These are phyloP conservation scores for Paraphaeosphaeria sporulosa DNA, from an alignment of 2,329 filamentous ascomycete species.

Conservation along the genomic window DNA sequence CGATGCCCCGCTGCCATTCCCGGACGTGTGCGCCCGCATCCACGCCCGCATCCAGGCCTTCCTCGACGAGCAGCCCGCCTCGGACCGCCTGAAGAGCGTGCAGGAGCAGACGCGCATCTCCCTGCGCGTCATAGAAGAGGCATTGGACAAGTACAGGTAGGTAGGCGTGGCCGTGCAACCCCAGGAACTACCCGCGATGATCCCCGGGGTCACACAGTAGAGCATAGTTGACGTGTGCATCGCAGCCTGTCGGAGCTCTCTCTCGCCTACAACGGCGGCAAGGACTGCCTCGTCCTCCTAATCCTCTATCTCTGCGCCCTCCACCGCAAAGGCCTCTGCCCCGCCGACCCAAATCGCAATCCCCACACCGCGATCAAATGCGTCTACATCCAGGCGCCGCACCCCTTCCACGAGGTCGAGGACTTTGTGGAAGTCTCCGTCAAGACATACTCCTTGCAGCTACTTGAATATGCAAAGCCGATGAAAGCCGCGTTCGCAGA, in stretches of 20 bases:
- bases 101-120: conserved; percentile 79
- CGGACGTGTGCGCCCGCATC: conserved; percentile 58
- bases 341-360: conserved; percentile 28
- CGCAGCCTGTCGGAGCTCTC: conserved; percentile 78
- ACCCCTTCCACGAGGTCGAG: conserved; percentile 88
- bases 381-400: conserved; percentile 85
- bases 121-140: conserved; percentile 76
- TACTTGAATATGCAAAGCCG: conserved; percentile 76
- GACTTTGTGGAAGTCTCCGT: conserved; percentile 77
- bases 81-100: conserved; percentile 66
- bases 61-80: conserved; percentile 65
- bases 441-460: conserved; percentile 74
- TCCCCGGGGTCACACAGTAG: conserved; percentile 9
- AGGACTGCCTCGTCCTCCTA: conserved; percentile 93
- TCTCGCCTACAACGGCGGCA: conserved; percentile 96
- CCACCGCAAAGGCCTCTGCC: conserved; percentile 46
- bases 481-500: conserved; percentile 83
- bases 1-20: conserved; percentile 57
- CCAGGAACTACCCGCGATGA: neutral
- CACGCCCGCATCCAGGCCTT: conserved; percentile 70
- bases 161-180: conserved; percentile 56
- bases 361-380: conserved; percentile 67
- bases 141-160: conserved; percentile 79
- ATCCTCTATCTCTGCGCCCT: conserved; percentile 80
- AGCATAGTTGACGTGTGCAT: conserved; percentile 26